These are phyloP conservation scores for Epichloe hybrida DNA, from an alignment of 2,329 filamentous ascomycete species.

Conservation along the genomic window DNA sequence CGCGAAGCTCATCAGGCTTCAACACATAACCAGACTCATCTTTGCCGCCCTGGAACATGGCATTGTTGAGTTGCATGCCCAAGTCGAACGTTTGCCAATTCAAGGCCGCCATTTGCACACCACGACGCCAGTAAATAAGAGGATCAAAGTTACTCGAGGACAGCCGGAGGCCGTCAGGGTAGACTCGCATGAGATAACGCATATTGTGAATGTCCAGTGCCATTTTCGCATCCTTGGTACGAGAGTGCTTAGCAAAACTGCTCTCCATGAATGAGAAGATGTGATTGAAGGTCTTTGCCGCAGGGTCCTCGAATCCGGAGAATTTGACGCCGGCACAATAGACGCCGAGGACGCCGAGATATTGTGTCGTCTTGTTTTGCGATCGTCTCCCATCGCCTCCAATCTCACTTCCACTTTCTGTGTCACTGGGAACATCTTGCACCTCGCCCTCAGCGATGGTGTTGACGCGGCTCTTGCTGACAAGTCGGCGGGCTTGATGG, in stretches of 20 bases:
- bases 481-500: constrained; percentile 35
- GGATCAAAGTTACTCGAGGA: constrained; percentile 92
- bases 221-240: constrained; percentile 60
- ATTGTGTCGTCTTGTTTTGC: constrained; percentile 74
- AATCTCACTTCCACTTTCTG: constrained; percentile 53
- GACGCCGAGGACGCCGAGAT: constrained; percentile 75
- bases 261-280: constrained; percentile 91
- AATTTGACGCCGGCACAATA: constrained; percentile 68
- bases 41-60: constrained; percentile 86
- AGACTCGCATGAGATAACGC: constrained; percentile 83
- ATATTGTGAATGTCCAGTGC: constrained; percentile 82
- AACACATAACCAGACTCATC: constrained; percentile 87
- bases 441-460: constrained; percentile 45
- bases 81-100: constrained; percentile 98
- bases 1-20: constrained; percentile 76
- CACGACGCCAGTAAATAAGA: constrained; percentile 82
- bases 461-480: constrained; percentile 39
- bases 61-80: constrained; percentile 90
- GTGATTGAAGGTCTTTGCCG: constrained; percentile 83
- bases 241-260: constrained; percentile 70
- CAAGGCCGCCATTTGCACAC: constrained; percentile 92
- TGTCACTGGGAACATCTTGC: constrained; percentile 54
- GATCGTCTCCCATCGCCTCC: constrained; percentile 38
- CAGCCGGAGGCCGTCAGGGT: constrained; percentile 70
- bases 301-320: constrained; percentile 60